Base-by-base conservation (phyloP, 306 rosid genomes). In the Glycyrrhiza uralensis region DNA sequence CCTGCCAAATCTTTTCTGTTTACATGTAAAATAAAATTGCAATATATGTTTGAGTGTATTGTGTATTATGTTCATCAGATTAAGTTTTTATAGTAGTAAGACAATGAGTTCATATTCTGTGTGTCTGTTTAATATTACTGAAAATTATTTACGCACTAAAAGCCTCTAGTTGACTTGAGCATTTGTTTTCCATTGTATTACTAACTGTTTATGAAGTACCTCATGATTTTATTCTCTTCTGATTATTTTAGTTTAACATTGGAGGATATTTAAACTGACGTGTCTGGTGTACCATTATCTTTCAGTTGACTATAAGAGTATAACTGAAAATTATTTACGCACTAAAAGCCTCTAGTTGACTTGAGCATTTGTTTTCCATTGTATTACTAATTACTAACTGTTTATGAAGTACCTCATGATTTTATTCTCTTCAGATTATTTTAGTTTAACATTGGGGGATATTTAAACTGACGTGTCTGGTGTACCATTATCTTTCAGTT, bases 331-430 rank as follows among this genome's bases (percentile, higher is more conserved):
- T 4, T 36, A 70, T 11, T 76, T 29, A 42, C 61, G 19, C n/a
- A n/a, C 24, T 13, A 5, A 54, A 32, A 56, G 18, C 26, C 41
- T 67, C 23, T 28, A 24, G 46, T 66, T 49, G 57, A 46, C 12
- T 72, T 45, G 5, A 9, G 32, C 62, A 44, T 45, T 24, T 63
- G 22, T 73, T 30, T 79, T 66, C 33, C 50, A 15, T 58, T 58
- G 36, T 17, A 28, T n/a, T n/a, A n/a, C n/a, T n/a, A n/a, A n/a
- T 45, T 59, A 49, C 47, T 69, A 0, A 58, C 51, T 55, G 10
- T 62, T 24, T 54, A 13, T 35, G n/a, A 8, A 52, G 42, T 46
- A 36, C 52, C 5, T 47, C 58, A 19, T 1, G 20, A 15, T 12
- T 30, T 38, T 30, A 41, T 23, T 22, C 29, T 11, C 14, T 55